Evolutionary conservation across 2,329 filamentous ascomycete genomes (phyloP).

Genomic region (Exophiala dermatitidis): DNA sequence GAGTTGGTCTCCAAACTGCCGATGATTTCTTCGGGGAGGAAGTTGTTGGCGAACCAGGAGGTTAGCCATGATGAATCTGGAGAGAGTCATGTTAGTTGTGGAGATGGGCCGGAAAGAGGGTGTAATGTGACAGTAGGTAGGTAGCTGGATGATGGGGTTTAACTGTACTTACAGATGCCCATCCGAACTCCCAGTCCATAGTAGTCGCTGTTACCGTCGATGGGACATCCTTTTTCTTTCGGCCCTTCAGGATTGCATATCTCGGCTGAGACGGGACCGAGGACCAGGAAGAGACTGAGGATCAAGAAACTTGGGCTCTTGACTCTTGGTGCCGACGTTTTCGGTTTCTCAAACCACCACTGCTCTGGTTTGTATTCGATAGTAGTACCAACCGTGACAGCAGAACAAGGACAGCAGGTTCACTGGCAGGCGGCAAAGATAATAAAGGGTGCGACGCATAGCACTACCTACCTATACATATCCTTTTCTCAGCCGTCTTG

Average conservation of each 20-base stretch:
- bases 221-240: conserved; percentile 2
- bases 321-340: too few species aligned
- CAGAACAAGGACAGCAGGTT: too few species aligned
- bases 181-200: conserved; percentile 25
- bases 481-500: too few species aligned
- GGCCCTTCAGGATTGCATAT: not conserved
- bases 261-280: conserved; percentile 1
- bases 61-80: conserved; percentile 20
- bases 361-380: not conserved
- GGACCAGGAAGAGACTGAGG: not conserved
- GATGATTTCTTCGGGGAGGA: conserved; percentile 16
- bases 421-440: too few species aligned
- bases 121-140: too few species aligned
- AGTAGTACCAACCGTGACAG: too few species aligned
- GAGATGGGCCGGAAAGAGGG: too few species aligned
- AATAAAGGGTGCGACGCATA: too few species aligned
- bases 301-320: not conserved
- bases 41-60: conserved; percentile 22
- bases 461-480: too few species aligned
- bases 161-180: conserved; percentile 17
- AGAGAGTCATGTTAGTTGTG: not conserved
- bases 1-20: conserved; percentile 19
- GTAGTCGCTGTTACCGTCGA: conserved; percentile 12
- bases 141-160: not conserved
- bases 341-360: not conserved